phyloP scores from a whole-genome alignment of 768 basidiomycete species.

The Leccinellum luteum region DNA sequence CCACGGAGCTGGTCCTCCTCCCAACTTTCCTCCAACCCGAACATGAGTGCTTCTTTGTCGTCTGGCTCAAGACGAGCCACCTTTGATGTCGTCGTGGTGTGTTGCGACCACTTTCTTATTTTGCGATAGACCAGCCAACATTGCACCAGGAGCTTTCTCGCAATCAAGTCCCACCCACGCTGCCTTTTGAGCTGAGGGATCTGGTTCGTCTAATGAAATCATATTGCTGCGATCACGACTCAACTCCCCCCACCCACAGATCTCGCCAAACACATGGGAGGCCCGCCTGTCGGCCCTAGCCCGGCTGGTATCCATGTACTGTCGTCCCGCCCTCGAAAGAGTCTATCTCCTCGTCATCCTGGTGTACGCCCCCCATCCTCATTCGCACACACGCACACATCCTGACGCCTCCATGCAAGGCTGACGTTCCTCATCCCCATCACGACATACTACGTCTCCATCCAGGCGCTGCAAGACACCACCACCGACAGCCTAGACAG shows the following conservation, averaged over 20 bases:
- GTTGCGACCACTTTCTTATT: neutral
- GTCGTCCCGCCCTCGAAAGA: constrained; percentile 44
- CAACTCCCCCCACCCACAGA: constrained; percentile 26
- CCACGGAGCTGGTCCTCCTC: constrained; percentile 23
- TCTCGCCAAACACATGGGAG: constrained; percentile 44
- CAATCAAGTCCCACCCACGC: constrained; percentile 26
- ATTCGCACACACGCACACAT: neutral
- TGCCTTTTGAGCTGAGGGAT: constrained; percentile 39
- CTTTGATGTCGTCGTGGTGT: constrained; percentile 27
- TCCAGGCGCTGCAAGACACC: constrained; percentile 15
- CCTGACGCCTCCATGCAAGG: constrained; percentile 25
- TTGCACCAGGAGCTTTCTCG: constrained; percentile 33
- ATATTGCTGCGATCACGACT: neutral
- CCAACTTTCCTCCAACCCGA: neutral
- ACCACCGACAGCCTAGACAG: constrained; percentile 7
- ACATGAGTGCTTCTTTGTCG: constrained; percentile 17
- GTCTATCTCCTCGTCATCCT: constrained; percentile 39
- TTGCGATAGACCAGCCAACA: neutral
- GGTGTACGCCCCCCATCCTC: constrained; percentile 32
- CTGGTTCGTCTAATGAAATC: constrained; percentile 29
- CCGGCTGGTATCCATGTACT: constrained; percentile 37
- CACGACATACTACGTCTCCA: constrained; percentile 35
- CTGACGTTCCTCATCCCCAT: constrained; percentile 40
- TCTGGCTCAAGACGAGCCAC: constrained; percentile 12
- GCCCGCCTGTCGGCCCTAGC: constrained; percentile 39